These are phyloP conservation scores for Colletotrichum cereale DNA, from an alignment of 2,329 filamentous ascomycete genomes.

Conservation along the genomic window DNA sequence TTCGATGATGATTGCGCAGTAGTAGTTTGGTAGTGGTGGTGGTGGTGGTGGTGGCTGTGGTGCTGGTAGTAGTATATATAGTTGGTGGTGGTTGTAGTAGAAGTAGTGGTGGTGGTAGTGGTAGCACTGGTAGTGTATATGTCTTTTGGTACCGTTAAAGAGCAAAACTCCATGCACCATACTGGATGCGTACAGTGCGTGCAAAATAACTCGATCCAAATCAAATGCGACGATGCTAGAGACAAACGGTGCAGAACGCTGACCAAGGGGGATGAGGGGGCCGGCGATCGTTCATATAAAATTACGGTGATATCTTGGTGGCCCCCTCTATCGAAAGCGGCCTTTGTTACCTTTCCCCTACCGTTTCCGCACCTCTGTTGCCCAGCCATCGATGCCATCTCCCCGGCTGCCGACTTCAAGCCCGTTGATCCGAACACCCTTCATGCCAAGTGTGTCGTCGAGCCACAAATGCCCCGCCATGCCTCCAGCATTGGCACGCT, in stretches of 20 bases:
- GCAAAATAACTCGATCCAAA: constrained; percentile 15
- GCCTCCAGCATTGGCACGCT: constrained; percentile 93
- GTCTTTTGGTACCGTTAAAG: constrained; percentile 18
- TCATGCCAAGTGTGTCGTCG: constrained; percentile 90
- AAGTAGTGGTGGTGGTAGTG: neutral
- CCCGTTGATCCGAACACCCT: constrained; percentile 77
- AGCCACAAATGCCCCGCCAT: constrained; percentile 91
- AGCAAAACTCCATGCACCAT: constrained; percentile 25
- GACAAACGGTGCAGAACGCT: constrained; percentile 7
- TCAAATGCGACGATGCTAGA: constrained; percentile 1
- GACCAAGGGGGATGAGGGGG: constrained; percentile 9
- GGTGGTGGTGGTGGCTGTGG: neutral
- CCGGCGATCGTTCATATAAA: constrained; percentile 22
- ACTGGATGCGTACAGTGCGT: neutral
- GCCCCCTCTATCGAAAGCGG: constrained; percentile 22
- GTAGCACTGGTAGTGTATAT: neutral
- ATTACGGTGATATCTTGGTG: constrained; percentile 34
- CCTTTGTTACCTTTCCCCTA: constrained; percentile 53
- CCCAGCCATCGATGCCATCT: constrained; percentile 95
- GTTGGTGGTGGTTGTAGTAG: neutral
- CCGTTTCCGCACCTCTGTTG: constrained; percentile 87
- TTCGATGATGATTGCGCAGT: neutral
- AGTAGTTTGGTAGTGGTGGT: neutral
- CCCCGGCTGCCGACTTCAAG: constrained; percentile 85
- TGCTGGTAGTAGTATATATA: neutral